Evolutionary conservation across 371 early-diverging fungal species (phyloP), one percentile per base, ranked within the genome.

Genomic region (Haplosporangium sp.): DNA sequence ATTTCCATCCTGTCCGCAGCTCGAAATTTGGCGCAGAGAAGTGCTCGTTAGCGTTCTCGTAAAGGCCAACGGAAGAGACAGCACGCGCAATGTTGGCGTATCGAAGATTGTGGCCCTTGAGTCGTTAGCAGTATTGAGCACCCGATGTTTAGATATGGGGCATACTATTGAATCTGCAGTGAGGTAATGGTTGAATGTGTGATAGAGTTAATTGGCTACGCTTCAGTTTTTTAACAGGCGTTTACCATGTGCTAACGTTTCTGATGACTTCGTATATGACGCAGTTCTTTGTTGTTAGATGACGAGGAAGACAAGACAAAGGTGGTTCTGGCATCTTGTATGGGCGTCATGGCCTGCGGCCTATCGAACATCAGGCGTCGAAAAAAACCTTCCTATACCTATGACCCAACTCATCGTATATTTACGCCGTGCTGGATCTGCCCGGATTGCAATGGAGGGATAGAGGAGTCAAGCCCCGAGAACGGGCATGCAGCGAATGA

Each of bases 271-370:
- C n/a, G 46, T 0, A 46, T 46, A 46, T 11, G 10, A 5, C 46
- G n/a, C 20, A 72, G 65, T 14, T 62, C 21, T 18, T 29, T 62
- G 41, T 41, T 38, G n/a, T 23, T 62, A 8, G 59, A 63, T 16
- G 73, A 63, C 4, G 58, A 65, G 5, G 29, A 66, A 18, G 70
- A 69, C 8, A 55, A 57, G 13, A 57, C 53, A 1, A 53, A 64
- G 41, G 47, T 50, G 12, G 57, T 65, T 11, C 54, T 75, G 11
- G 69, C 70, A 3, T 56, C 29, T 7, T 65, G 53, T 23, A 69
- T 75, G 62, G 75, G 75, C 6, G 42, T 54, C 13, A 62, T 75
- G 20, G 60, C 69, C 16, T 75, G 75, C 48, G 66, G 69, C 2
- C 38, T 61, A 16, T 58, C 70, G 7, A 59, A 37, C 6, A 48